These are phyloP conservation scores for Rosa rugosa DNA, from an alignment of 306 rosid genomes.

Conservation along the genomic window DNA sequence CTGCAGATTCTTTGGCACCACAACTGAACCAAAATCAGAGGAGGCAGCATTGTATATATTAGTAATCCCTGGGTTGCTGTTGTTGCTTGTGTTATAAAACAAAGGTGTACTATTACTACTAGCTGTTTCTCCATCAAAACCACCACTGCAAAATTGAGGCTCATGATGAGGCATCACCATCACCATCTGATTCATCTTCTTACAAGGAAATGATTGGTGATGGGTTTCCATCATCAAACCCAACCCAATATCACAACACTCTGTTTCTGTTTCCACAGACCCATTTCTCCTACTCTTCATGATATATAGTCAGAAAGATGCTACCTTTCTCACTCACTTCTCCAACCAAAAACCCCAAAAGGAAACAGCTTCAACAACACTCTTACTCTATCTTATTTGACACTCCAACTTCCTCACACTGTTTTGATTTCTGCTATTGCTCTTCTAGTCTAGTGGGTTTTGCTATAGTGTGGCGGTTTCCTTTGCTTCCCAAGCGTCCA, in stretches of 20 bases:
- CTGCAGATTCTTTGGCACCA: conserved; percentile 18
- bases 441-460: conserved; percentile 7
- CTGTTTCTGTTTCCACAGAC: conserved; percentile 28
- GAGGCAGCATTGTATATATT: conserved; percentile 22
- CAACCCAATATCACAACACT: conserved; percentile 33
- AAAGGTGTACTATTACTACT: conserved; percentile 20
- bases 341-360: conserved; percentile 7
- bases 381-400: conserved; percentile 11
- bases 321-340: conserved; percentile 23
- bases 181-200: conserved; percentile 24
- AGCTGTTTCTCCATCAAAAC: conserved; percentile 20
- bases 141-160: conserved; percentile 18
- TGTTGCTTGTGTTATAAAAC: conserved; percentile 26
- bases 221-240: conserved; percentile 35
- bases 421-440: not conserved
- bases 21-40: conserved; percentile 13
- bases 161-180: conserved; percentile 19
- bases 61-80: conserved; percentile 12
- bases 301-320: not conserved
- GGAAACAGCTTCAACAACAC: conserved; percentile 15
- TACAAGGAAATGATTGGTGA: conserved; percentile 17
- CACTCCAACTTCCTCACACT: conserved; percentile 11
- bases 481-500: conserved; percentile 37
- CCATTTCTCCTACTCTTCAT: conserved; percentile 31
- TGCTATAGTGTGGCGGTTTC: conserved; percentile 20